Conservation (phyloP, 768 basidiomycete species). For the Termitomyces sp. region DNA sequence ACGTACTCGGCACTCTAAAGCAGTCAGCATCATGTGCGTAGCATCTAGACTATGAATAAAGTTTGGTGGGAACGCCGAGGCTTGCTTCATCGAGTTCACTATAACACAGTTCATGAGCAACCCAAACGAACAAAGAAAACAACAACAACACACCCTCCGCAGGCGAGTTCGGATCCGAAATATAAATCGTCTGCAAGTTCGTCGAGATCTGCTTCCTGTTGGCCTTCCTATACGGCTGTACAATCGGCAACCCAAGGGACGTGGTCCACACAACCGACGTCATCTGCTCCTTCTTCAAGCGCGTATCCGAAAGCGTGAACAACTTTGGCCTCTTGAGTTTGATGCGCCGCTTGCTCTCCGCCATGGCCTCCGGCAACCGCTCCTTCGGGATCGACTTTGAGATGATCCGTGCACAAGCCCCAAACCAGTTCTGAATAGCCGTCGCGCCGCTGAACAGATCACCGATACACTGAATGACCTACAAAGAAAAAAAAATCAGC, state of each 20-base stretch:
- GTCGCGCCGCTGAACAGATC: conserved; percentile 93
- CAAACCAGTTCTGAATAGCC: conserved; percentile 90
- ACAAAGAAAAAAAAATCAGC: background rate
- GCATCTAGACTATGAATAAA: conserved; percentile 98
- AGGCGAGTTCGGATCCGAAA: conserved; percentile 79
- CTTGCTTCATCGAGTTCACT: conserved; percentile 87
- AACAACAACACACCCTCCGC: conserved; percentile 51
- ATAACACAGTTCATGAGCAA: background rate
- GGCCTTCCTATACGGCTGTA: conserved; percentile 90
- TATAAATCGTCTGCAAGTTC: conserved; percentile 80
- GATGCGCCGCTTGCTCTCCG: conserved; percentile 16
- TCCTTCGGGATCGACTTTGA: conserved; percentile 81
- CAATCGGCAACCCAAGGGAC: conserved; percentile 90
- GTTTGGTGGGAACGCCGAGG: conserved; percentile 97
- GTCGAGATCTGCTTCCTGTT: conserved; percentile 85
- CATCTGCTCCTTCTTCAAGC: conserved; percentile 87
- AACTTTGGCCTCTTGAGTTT: conserved; percentile 16
- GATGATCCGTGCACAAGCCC: conserved; percentile 77
- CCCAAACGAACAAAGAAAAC: background rate
- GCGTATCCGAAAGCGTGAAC: conserved; percentile 27
- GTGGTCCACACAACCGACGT: conserved; percentile 96
- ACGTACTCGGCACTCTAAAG: conserved; percentile 81
- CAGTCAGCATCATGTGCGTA: conserved; percentile 98
- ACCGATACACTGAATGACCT: conserved; percentile 81
- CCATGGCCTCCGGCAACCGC: conserved; percentile 49